Conservation (phyloP, 2,329 filamentous ascomycete species). For the Aspergillus arachidicola region DNA sequence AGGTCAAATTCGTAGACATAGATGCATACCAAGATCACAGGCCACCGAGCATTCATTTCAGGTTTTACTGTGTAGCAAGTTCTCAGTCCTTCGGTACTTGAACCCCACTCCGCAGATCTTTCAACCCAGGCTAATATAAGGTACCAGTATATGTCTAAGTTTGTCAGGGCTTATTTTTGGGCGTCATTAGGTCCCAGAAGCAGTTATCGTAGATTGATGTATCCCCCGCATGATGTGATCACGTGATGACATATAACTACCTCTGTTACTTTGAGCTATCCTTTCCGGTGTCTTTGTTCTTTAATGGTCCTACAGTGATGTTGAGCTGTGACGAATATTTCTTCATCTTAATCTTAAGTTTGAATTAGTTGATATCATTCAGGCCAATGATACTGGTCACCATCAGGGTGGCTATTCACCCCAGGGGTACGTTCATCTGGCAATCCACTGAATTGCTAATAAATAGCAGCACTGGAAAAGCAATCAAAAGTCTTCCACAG, state of each 20-base stretch:
- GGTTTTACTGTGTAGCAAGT: too few species aligned
- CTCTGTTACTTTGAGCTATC: background rate
- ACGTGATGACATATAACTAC: background rate
- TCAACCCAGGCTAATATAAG: too few species aligned
- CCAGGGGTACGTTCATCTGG: background rate
- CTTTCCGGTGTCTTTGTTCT: background rate
- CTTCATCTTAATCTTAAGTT: background rate
- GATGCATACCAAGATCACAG: too few species aligned
- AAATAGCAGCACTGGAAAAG: conserved; percentile 51
- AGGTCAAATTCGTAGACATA: too few species aligned
- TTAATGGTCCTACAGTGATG: background rate
- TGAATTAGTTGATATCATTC: background rate
- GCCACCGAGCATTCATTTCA: too few species aligned
- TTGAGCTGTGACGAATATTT: background rate
- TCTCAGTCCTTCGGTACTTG: too few species aligned
- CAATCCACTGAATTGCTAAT: background rate
- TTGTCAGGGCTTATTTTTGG: fast-evolving
- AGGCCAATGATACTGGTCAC: background rate
- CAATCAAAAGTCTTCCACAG: conserved; percentile 62
- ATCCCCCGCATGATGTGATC: background rate
- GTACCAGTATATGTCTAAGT: background rate
- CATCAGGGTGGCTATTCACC: background rate
- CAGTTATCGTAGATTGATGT: background rate
- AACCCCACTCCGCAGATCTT: too few species aligned
- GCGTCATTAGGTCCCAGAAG: background rate